Conservation (phyloP, 352 stramenopile genomes). For the Globisporangium spinosum region DNA sequence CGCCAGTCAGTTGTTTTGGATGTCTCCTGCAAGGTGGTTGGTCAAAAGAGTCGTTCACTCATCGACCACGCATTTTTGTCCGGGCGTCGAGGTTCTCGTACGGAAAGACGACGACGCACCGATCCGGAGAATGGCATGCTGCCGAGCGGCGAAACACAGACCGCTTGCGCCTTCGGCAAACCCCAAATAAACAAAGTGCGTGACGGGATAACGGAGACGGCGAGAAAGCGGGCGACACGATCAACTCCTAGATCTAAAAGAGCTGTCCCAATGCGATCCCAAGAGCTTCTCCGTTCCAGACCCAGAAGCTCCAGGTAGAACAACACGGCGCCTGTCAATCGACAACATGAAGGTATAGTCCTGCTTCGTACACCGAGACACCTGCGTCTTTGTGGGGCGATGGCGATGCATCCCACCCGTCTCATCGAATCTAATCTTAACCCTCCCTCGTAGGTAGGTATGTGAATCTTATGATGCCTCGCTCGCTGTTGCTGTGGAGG, state of each 20-base stretch:
- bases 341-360: too few species aligned
- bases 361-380: neutral
- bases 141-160: neutral
- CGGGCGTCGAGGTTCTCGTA: too few species aligned
- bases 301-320: neutral
- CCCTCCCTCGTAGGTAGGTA: neutral
- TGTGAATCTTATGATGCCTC: neutral
- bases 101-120: too few species aligned
- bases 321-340: too few species aligned
- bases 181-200: neutral
- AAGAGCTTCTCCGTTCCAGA: neutral
- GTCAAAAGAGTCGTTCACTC: too few species aligned
- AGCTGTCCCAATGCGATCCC: neutral
- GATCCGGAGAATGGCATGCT: too few species aligned
- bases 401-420: neutral
- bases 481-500: neutral
- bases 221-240: neutral
- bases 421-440: neutral
- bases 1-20: too few species aligned
- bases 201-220: neutral
- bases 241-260: neutral
- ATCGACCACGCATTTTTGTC: too few species aligned
- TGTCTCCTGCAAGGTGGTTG: too few species aligned
- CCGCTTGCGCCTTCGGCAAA: neutral
- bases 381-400: neutral